These are phyloP conservation scores for Ambrosia trifida DNA, from an alignment of 129 eudicot genomes.

Conservation along the genomic window DNA sequence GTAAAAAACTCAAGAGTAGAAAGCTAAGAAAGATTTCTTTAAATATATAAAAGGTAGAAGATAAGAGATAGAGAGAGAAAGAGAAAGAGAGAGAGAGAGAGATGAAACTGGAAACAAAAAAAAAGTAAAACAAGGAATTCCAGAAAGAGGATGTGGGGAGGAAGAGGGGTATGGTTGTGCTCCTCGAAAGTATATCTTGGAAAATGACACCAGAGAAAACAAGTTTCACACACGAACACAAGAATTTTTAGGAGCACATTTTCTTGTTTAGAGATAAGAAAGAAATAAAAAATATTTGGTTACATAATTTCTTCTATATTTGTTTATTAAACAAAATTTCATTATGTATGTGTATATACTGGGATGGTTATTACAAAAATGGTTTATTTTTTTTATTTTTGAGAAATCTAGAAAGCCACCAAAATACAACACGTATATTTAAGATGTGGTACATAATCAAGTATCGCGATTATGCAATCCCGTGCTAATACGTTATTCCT, in stretches of 20 bases:
- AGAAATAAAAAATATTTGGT: background rate
- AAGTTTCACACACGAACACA: conserved; percentile 22
- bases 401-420: too few relatives aligned
- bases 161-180: conserved; percentile 39
- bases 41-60: conserved; percentile 27
- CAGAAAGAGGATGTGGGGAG: conserved; percentile 45
- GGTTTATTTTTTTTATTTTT: too few relatives aligned
- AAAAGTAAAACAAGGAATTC: conserved; percentile 43
- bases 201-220: conserved; percentile 81
- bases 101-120: conserved; percentile 27
- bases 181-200: conserved; percentile 69
- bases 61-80: conserved; percentile 22
- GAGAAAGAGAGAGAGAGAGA: conserved; percentile 28
- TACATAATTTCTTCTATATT: too few relatives aligned
- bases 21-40: conserved; percentile 36
- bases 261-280: background rate
- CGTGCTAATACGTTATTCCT: too few relatives aligned
- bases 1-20: conserved; percentile 24
- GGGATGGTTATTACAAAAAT: too few relatives aligned
- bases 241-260: background rate
- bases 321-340: too few relatives aligned
- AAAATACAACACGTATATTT: too few relatives aligned
- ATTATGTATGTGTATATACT: too few relatives aligned
- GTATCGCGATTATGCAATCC: too few relatives aligned
- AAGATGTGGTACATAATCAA: too few relatives aligned